Evolutionary conservation across 371 early-diverging fungal genomes (phyloP).

Genomic region (Mucor piriformis): DNA sequence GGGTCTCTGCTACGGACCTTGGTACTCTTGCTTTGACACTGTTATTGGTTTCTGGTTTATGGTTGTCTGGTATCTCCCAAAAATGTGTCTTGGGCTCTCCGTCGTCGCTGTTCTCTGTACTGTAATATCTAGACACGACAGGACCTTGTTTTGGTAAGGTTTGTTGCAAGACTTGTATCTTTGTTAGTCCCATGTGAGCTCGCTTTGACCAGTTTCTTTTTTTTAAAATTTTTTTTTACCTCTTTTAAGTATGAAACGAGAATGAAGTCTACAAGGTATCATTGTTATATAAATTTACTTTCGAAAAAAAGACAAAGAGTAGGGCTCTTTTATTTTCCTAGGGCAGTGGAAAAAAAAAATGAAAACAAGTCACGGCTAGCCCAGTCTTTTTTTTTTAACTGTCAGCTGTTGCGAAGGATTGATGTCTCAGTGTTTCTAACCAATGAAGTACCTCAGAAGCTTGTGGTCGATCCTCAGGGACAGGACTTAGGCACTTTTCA

Average conservation of each 20-base stretch:
- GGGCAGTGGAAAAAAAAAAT: too few relatives aligned
- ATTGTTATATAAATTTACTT: conserved; percentile 3
- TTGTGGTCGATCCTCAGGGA: too few relatives aligned
- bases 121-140: background rate
- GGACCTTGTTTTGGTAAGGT: background rate
- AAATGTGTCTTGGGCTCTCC: background rate
- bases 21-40: background rate
- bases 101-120: background rate
- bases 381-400: too few relatives aligned
- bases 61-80: background rate
- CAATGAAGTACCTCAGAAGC: too few relatives aligned
- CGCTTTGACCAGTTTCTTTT: too few relatives aligned
- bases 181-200: too few relatives aligned
- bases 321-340: too few relatives aligned
- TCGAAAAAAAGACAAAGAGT: background rate
- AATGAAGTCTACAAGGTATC: conserved; percentile 14
- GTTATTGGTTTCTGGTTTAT: background rate
- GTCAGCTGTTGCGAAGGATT: too few relatives aligned
- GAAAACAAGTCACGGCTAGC: too few relatives aligned
- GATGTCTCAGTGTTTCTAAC: too few relatives aligned
- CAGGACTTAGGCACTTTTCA: too few relatives aligned
- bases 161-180: too few relatives aligned
- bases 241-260: background rate
- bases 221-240: background rate
- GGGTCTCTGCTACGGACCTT: background rate